These are phyloP conservation scores for Lentinula boryana DNA, from an alignment of 768 basidiomycete species.

Conservation along the genomic window DNA sequence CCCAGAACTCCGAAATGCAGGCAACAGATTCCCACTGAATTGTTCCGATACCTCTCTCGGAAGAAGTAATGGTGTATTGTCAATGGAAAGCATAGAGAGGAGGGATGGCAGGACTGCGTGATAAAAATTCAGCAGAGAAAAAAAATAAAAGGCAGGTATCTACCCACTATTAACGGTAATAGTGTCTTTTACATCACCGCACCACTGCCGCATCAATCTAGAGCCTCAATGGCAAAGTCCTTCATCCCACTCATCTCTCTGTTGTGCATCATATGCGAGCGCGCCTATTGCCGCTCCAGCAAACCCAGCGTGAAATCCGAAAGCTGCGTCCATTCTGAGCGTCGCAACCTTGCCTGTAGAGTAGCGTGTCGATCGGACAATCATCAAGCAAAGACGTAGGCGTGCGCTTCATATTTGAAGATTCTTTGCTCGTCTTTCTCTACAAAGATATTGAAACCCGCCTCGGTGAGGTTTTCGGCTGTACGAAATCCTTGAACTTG, in stretches of 20 bases:
- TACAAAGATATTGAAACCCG: slow-evolving; percentile 85
- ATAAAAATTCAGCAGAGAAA: background rate
- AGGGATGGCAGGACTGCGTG: slow-evolving; percentile 50
- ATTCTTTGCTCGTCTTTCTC: slow-evolving; percentile 93
- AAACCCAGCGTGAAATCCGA: no score
- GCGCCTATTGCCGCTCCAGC: no score
- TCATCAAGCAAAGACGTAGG: slow-evolving; percentile 19
- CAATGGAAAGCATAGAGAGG: slow-evolving; percentile 85
- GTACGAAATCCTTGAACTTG: slow-evolving; percentile 94
- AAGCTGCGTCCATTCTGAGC: no score
- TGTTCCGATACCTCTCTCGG: slow-evolving; percentile 95
- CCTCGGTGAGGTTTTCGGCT: slow-evolving; percentile 79
- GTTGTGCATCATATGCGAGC: no score
- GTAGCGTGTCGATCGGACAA: slow-evolving; percentile 32
- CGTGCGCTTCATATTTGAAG: slow-evolving; percentile 93
- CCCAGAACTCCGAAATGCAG: slow-evolving; percentile 71
- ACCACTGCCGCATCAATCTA: no score
- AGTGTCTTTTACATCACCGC: no score
- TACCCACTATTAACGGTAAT: slow-evolving; percentile 79
- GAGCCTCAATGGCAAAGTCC: no score
- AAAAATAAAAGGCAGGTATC: slow-evolving; percentile 20
- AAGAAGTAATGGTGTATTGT: slow-evolving; percentile 91
- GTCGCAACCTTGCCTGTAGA: no score
- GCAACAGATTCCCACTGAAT: slow-evolving; percentile 82
- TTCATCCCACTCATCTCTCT: no score